Conservation (phyloP, 2,329 filamentous ascomycete genomes). For the Coleophoma eucalyptorum region DNA sequence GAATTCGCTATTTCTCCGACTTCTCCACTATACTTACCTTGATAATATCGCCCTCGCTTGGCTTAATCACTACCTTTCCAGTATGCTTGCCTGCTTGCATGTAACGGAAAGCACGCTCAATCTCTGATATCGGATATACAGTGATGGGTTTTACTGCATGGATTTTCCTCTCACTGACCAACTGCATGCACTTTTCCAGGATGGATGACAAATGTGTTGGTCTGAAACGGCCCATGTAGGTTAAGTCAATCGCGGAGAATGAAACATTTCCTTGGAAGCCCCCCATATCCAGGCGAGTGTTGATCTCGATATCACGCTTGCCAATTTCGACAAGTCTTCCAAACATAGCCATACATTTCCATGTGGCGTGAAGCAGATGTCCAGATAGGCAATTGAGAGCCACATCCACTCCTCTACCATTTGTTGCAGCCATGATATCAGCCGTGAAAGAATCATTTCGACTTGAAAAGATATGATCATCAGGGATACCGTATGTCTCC, state of each 20-base stretch:
- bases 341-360: conserved; percentile 28
- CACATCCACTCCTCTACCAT: conserved; percentile 19
- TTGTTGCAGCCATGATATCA: conserved; percentile 13
- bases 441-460: conserved; percentile 14
- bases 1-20: not conserved
- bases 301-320: conserved; percentile 21
- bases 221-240: not conserved
- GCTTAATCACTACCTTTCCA: conserved; percentile 18
- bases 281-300: conserved; percentile 23
- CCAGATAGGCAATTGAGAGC: conserved; percentile 21
- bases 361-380: conserved; percentile 16
- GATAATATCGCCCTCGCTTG: not conserved
- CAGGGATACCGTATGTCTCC: conserved; percentile 7
- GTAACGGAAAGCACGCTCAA: conserved; percentile 1
- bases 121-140: conserved; percentile 30
- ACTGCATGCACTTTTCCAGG: conserved; percentile 8
- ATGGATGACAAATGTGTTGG: conserved; percentile 5
- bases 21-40: not conserved
- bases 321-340: conserved; percentile 35
- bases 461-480: conserved; percentile 5
- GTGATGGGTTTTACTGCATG: conserved; percentile 20
- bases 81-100: conserved; percentile 2
- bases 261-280: conserved; percentile 32
- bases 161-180: not conserved
- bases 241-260: conserved; percentile 35